A percentile compares a stretch with the other conserved stretches of the same genome.
Evolutionary conservation across 2,329 filamentous ascomycete species (phyloP).

Genomic region (Beauveria sp.): DNA sequence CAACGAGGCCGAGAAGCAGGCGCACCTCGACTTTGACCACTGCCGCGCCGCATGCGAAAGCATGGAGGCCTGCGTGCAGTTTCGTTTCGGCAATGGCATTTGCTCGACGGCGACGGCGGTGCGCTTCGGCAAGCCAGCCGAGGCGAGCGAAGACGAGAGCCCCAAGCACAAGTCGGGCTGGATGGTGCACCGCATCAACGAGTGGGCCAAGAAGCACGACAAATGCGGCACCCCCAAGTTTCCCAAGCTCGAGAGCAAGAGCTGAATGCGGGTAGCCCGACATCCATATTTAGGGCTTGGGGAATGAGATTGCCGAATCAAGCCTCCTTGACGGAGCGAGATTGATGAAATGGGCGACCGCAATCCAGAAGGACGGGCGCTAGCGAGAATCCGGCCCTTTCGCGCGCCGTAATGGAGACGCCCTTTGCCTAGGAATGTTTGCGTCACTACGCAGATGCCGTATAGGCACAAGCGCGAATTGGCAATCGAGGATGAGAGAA

Average conservation of each 20-base stretch:
- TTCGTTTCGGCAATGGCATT: slow-evolving; percentile 29
- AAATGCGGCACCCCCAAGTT: slow-evolving; percentile 27
- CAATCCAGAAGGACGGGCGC: background rate
- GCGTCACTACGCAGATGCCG: background rate
- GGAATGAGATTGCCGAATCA: background rate
- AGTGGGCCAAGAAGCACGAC: slow-evolving; percentile 30
- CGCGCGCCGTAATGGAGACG: background rate
- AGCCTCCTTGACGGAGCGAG: background rate
- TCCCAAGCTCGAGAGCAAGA: slow-evolving; percentile 17
- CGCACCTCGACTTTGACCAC: slow-evolving; percentile 32
- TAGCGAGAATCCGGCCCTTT: background rate
- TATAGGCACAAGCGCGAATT: background rate
- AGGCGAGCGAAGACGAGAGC: slow-evolving; percentile 20
- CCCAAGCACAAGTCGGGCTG: slow-evolving; percentile 32
- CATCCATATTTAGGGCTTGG: background rate
- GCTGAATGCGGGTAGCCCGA: background rate
- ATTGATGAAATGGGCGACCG: background rate
- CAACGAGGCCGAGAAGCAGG: slow-evolving; percentile 30
- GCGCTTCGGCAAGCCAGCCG: slow-evolving; percentile 31
- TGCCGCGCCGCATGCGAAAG: slow-evolving; percentile 38
- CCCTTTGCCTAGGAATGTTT: background rate
- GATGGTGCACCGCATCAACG: slow-evolving; percentile 31
- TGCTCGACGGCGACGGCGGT: slow-evolving; percentile 30
- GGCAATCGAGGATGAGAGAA: background rate
- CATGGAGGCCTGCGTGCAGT: slow-evolving; percentile 32